phyloP scores from a whole-genome alignment of 2,329 filamentous ascomycete genomes.

The Talaromyces sp. region DNA sequence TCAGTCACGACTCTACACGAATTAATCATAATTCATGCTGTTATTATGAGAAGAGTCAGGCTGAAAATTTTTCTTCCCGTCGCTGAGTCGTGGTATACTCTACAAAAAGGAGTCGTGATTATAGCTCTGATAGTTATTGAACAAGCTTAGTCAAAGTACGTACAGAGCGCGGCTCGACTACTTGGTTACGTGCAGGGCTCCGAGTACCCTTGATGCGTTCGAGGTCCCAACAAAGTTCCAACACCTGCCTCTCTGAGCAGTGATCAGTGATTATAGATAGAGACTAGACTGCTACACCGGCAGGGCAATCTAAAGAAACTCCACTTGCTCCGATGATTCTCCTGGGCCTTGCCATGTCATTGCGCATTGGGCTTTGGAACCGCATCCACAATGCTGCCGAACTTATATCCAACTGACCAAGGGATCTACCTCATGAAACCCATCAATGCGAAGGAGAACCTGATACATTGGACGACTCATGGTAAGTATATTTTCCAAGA shows the following conservation, averaged over 20 bases:
- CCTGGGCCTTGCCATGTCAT: not conserved
- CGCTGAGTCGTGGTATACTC: not conserved
- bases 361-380: not conserved
- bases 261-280: not conserved
- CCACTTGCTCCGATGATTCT: not conserved
- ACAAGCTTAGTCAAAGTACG: not conserved
- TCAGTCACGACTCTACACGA: not conserved
- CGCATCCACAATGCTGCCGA: not conserved
- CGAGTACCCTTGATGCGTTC: not conserved
- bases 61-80: not conserved
- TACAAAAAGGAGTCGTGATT: not conserved
- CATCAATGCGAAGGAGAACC: not conserved
- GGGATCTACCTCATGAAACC: not conserved
- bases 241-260: conserved; percentile 4
- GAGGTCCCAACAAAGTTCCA: not conserved
- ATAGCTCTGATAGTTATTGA: not conserved
- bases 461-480: not conserved
- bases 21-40: not conserved
- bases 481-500: not conserved
- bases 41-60: not conserved
- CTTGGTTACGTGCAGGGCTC: not conserved
- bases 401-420: not conserved
- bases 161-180: not conserved
- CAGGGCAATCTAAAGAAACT: not conserved
- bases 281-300: not conserved